phyloP scores from a whole-genome alignment of 805 yeast species.

The Torulaspora microellipsoides region DNA sequence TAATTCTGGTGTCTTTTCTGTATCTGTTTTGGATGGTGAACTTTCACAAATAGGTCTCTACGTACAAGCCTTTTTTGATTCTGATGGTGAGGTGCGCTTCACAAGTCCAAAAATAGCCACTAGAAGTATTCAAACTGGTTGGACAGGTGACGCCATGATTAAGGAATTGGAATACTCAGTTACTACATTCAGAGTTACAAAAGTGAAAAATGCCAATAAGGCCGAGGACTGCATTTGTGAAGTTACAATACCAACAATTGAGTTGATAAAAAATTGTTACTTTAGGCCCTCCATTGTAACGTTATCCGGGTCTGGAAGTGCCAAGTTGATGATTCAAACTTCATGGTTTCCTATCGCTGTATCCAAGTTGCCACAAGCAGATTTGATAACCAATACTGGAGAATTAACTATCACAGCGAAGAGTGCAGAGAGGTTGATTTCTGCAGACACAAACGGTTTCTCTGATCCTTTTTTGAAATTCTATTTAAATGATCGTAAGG shows the following conservation, averaged over 20 bases:
- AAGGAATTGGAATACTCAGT: constrained; percentile 75
- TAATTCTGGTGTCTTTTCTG: constrained; percentile 73
- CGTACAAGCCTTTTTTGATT: constrained; percentile 75
- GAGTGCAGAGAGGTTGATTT: constrained; percentile 61
- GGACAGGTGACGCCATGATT: constrained; percentile 69
- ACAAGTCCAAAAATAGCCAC: constrained; percentile 46
- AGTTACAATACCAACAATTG: constrained; percentile 58
- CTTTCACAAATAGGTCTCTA: constrained; percentile 53
- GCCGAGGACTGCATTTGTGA: constrained; percentile 57
- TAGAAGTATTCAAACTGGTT: constrained; percentile 36
- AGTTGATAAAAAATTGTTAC: constrained; percentile 62
- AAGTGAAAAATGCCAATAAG: constrained; percentile 50
- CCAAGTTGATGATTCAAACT: constrained; percentile 52
- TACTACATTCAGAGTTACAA: constrained; percentile 56
- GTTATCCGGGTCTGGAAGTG: constrained; percentile 49
- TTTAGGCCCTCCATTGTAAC: constrained; percentile 53
- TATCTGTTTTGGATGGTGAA: constrained; percentile 57
- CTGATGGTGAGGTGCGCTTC: constrained; percentile 60
- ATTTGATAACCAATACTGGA: constrained; percentile 74
- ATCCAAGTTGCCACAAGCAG: constrained; percentile 62
- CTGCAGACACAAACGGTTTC: constrained; percentile 89
- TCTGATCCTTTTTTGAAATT: constrained; percentile 87
- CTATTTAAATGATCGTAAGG: constrained; percentile 57
- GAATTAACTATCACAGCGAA: constrained; percentile 54
- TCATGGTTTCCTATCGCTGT: constrained; percentile 77